A percentile compares a stretch with the other conserved stretches of the same genome.
Conservation (phyloP, 495 filamentous ascomycete species). For the Haplographium delicatum region DNA sequence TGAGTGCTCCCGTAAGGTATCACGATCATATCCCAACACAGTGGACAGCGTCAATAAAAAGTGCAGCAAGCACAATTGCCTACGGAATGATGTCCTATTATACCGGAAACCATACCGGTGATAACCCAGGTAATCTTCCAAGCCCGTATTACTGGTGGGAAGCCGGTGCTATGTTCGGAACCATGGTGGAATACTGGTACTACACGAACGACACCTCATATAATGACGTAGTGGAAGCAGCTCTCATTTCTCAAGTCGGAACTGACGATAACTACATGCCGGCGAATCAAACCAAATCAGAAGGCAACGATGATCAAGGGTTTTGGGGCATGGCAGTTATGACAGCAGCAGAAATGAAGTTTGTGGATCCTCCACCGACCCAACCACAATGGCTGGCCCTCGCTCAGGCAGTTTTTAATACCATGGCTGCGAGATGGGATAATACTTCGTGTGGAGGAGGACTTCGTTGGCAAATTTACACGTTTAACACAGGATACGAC, state of each 20-base stretch:
- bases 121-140: constrained; percentile 66
- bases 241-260: constrained; percentile 65
- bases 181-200: constrained; percentile 73
- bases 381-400: constrained; percentile 73
- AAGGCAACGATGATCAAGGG: constrained; percentile 80
- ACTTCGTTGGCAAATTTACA: constrained; percentile 80
- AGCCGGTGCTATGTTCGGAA: constrained; percentile 66
- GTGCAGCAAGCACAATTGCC: constrained; percentile 55
- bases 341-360: constrained; percentile 62
- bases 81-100: constrained; percentile 62
- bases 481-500: constrained; percentile 69
- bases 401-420: constrained; percentile 74
- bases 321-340: constrained; percentile 70
- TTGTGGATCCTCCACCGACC: constrained; percentile 55
- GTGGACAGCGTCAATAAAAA: constrained; percentile 44
- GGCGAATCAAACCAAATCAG: constrained; percentile 67
- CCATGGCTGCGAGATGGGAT: constrained; percentile 67
- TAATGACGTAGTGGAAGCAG: constrained; percentile 63
- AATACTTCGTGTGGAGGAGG: constrained; percentile 61
- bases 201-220: constrained; percentile 72
- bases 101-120: constrained; percentile 64
- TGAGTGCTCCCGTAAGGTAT: neutral
- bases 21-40: neutral
- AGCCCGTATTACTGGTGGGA: constrained; percentile 84
- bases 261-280: constrained; percentile 70